phyloP scores from a whole-genome alignment of 2,329 filamentous ascomycete genomes.

The Monilinia vaccinii-corymbosi region DNA sequence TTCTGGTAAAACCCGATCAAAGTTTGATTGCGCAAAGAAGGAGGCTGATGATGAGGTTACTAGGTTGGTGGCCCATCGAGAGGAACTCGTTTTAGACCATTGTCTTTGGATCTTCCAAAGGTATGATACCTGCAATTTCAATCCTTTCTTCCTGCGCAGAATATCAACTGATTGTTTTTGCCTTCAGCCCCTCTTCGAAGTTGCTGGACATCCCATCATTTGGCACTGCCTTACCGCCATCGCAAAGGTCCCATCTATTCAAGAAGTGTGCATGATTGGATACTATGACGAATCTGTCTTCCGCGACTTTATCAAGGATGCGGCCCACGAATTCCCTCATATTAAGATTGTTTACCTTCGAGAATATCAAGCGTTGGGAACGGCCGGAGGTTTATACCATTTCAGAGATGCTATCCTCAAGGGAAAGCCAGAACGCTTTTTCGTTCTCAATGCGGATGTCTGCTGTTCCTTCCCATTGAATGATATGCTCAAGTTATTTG shows the following conservation, averaged over 20 bases:
- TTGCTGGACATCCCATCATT: slow-evolving; percentile 96
- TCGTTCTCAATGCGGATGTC: slow-evolving; percentile 95
- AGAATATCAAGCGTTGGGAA: slow-evolving; percentile 94
- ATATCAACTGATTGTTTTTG: background rate
- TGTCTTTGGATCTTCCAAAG: slow-evolving; percentile 94
- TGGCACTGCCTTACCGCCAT: slow-evolving; percentile 94
- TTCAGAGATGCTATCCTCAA: slow-evolving; percentile 99
- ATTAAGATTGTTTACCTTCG: slow-evolving; percentile 91
- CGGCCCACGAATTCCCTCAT: slow-evolving; percentile 73
- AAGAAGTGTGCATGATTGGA: slow-evolving; percentile 94
- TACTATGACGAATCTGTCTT: slow-evolving; percentile 98
- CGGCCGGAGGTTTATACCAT: slow-evolving; percentile 93
- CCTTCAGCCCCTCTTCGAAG: slow-evolving; percentile 83
- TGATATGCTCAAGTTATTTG: slow-evolving; percentile 91
- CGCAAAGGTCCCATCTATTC: slow-evolving; percentile 81
- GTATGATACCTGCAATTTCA: slow-evolving; percentile 37
- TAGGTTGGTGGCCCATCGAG: slow-evolving; percentile 92
- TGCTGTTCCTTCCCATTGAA: slow-evolving; percentile 96
- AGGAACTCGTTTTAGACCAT: slow-evolving; percentile 88
- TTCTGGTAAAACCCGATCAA: slow-evolving; percentile 59
- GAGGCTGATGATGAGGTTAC: slow-evolving; percentile 10
- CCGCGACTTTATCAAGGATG: slow-evolving; percentile 95
- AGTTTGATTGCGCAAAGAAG: background rate
- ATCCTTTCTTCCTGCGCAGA: background rate
- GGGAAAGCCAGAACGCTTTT: slow-evolving; percentile 87